Conservation (phyloP, 2,329 filamentous ascomycete genomes). For the Cladorrhinum sp. region DNA sequence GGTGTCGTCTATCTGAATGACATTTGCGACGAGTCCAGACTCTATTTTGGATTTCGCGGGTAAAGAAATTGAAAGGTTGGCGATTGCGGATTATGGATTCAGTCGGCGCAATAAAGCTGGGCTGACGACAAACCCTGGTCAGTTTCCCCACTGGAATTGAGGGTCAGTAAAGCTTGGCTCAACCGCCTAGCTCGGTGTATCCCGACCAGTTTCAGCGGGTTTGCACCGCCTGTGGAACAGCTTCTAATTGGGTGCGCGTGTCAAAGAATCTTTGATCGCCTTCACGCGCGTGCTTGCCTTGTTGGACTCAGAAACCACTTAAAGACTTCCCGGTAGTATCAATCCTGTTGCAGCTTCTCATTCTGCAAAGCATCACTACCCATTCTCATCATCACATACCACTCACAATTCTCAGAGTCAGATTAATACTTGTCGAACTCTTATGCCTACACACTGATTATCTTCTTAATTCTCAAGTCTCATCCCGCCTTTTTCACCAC, state of each 20-base stretch:
- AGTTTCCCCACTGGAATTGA: neutral
- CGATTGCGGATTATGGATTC: neutral
- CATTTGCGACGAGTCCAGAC: slow-evolving; percentile 16
- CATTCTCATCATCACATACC: neutral
- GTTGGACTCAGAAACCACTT: neutral
- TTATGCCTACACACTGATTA: too few relatives aligned
- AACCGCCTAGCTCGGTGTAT: slow-evolving; percentile 1
- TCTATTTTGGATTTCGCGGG: neutral
- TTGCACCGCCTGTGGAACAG: neutral
- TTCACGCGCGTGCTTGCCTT: slow-evolving; percentile 20
- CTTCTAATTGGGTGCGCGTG: slow-evolving; percentile 10
- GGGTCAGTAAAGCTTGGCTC: slow-evolving; percentile 6
- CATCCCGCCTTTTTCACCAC: slow-evolving; percentile 4
- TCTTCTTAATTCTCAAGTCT: neutral
- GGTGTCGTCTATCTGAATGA: slow-evolving; percentile 34
- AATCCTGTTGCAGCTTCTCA: neutral
- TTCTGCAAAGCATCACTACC: too few relatives aligned
- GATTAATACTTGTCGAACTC: too few relatives aligned
- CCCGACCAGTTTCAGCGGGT: slow-evolving; percentile 1
- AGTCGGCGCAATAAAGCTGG: neutral
- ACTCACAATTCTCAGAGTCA: too few relatives aligned
- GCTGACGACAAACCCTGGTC: slow-evolving; percentile 1
- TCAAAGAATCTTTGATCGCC: slow-evolving; percentile 10
- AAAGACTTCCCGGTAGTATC: neutral
- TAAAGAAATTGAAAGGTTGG: neutral